These are phyloP conservation scores for Penicillium hordei DNA, from an alignment of 2,329 filamentous ascomycete genomes.

Conservation along the genomic window DNA sequence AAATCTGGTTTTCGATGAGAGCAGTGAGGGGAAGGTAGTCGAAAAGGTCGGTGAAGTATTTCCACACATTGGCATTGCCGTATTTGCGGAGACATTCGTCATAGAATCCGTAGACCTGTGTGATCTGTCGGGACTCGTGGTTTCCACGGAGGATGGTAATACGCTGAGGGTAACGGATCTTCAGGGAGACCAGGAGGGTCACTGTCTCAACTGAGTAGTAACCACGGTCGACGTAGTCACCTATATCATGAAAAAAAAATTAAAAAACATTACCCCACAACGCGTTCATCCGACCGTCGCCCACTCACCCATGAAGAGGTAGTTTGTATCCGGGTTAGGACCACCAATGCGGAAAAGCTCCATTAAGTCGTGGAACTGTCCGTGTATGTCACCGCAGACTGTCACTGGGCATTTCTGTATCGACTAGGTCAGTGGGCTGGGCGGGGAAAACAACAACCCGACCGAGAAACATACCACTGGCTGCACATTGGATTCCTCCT, in stretches of 20 bases:
- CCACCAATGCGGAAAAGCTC: slow-evolving; percentile 99
- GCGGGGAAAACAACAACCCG: slow-evolving; percentile 10
- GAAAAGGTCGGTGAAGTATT: slow-evolving; percentile 98
- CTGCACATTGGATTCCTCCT: slow-evolving; percentile 98
- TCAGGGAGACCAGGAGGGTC: slow-evolving; percentile 90
- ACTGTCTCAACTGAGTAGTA: slow-evolving; percentile 99
- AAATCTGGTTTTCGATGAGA: slow-evolving; percentile 98
- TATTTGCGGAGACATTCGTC: slow-evolving; percentile 99
- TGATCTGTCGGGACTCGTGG: slow-evolving; percentile 98
- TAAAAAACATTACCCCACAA: slow-evolving; percentile 11
- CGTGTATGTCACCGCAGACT: slow-evolving; percentile 98
- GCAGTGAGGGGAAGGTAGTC: slow-evolving; percentile 97
- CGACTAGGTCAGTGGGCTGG: slow-evolving; percentile 22
- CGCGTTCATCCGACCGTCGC: slow-evolving; percentile 12
- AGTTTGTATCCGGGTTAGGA: slow-evolving; percentile 97
- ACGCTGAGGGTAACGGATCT: slow-evolving; percentile 95
- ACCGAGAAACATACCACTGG: slow-evolving; percentile 71
- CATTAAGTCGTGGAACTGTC: slow-evolving; percentile 98
- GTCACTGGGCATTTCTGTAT: slow-evolving; percentile 96
- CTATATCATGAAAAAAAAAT: slow-evolving; percentile 49
- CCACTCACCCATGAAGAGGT: slow-evolving; percentile 91
- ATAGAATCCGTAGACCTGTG: slow-evolving; percentile 98
- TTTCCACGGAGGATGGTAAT: slow-evolving; percentile 99
- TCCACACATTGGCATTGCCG: slow-evolving; percentile 98
- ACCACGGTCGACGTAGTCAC: slow-evolving; percentile 97